phyloP scores from a whole-genome alignment of 2,329 filamentous ascomycete genomes.

The Neonectria neomacrospora region DNA sequence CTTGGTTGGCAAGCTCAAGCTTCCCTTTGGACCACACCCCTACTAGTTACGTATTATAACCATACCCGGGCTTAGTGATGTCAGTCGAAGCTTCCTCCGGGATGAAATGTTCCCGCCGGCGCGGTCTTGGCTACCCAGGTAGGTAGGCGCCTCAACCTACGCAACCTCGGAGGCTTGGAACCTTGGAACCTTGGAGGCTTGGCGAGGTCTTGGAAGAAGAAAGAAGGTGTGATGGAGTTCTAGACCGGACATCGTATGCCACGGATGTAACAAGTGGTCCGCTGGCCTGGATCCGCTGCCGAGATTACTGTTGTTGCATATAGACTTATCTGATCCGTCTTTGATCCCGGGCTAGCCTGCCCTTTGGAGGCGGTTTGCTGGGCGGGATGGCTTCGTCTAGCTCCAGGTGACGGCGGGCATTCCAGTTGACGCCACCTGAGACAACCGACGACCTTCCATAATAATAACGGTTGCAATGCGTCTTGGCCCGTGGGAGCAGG shows the following conservation, averaged over 20 bases:
- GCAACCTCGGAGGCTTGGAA: background rate
- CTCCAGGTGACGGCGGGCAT: background rate
- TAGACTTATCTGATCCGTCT: conserved; percentile 39
- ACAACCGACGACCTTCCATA: background rate
- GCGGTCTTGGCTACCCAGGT: background rate
- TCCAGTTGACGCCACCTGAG: background rate
- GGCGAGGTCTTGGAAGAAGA: background rate
- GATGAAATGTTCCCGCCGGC: conserved; percentile 17
- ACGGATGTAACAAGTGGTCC: conserved; percentile 28
- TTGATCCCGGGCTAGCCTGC: conserved; percentile 20
- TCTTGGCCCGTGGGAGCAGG: background rate
- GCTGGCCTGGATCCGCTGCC: conserved; percentile 33
- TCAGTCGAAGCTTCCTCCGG: conserved; percentile 4
- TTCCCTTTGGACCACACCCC: background rate
- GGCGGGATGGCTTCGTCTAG: conserved; percentile 4
- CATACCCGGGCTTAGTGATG: background rate
- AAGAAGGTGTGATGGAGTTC: conserved; percentile 12
- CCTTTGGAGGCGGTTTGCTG: background rate
- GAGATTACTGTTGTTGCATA: conserved; percentile 36
- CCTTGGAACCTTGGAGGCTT: background rate
- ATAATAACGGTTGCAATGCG: background rate
- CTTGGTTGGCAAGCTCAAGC: background rate
- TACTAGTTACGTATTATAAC: background rate
- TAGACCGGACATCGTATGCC: conserved; percentile 13
- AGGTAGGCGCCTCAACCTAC: too few species aligned